Conservation (phyloP, 2,329 filamentous ascomycete genomes). For the Tolypocladium sp. region DNA sequence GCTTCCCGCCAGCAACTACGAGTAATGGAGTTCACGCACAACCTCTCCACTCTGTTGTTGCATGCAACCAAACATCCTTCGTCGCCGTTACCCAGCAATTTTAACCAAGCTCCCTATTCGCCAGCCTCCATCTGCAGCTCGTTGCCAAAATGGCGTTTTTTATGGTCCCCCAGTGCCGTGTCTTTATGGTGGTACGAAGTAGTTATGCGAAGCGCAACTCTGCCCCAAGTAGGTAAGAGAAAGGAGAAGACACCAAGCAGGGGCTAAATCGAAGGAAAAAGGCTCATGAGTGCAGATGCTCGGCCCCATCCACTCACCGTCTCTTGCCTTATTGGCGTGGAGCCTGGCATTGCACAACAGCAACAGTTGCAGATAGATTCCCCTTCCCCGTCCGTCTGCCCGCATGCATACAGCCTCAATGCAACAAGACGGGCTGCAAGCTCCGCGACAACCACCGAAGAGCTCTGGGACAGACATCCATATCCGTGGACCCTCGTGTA, state of each 20-base stretch:
- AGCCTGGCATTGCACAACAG: neutral
- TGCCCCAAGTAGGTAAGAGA: neutral
- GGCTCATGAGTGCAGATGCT: neutral
- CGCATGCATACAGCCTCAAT: neutral
- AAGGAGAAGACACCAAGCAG: neutral
- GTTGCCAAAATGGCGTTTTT: neutral
- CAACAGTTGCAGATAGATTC: neutral
- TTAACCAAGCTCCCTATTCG: neutral
- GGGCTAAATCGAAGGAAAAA: neutral
- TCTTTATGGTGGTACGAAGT: neutral
- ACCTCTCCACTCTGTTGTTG: constrained; percentile 2
- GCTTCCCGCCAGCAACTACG: neutral
- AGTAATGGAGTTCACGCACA: neutral
- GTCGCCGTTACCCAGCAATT: neutral
- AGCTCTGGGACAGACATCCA: neutral
- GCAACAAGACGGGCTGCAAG: neutral
- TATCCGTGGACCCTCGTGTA: neutral
- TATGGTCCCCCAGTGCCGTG: neutral
- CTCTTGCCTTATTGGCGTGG: neutral
- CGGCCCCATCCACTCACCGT: neutral
- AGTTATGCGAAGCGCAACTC: neutral
- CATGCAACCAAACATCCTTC: neutral
- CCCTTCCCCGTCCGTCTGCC: neutral
- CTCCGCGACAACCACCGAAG: neutral
- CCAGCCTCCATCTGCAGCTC: neutral